phyloP scores from a whole-genome alignment of 768 basidiomycete genomes.

The Lactarius vividus region DNA sequence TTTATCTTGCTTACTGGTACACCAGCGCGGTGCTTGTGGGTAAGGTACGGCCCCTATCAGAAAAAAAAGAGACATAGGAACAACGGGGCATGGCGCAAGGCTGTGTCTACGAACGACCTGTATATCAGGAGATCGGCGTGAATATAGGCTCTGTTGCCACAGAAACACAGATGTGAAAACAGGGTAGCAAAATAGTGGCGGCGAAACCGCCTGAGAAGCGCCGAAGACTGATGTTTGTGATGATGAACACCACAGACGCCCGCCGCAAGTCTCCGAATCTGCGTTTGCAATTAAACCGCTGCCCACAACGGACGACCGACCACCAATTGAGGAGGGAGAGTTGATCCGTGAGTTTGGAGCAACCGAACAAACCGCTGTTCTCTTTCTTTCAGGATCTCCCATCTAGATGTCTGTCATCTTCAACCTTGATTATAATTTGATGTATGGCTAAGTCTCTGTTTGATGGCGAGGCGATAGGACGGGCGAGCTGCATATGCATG shows the following conservation, averaged over 20 bases:
- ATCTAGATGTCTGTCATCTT: neutral
- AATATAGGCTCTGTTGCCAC: conserved; percentile 13
- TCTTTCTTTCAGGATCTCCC: neutral
- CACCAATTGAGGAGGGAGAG: neutral
- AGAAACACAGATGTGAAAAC: neutral
- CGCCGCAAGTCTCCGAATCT: neutral
- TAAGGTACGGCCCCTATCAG: conserved; percentile 10
- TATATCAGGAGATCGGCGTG: conserved; percentile 2
- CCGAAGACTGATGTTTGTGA: neutral
- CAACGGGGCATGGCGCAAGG: neutral
- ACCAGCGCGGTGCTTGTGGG: neutral
- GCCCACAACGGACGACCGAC: neutral
- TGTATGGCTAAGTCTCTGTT: neutral
- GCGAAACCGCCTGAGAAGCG: neutral
- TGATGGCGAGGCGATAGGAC: neutral
- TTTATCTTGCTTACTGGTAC: neutral
- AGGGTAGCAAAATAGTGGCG: neutral
- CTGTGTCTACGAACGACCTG: neutral
- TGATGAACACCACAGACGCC: neutral
- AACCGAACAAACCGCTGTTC: neutral
- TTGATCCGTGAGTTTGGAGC: neutral
- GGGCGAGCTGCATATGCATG: neutral
- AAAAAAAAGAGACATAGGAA: neutral
- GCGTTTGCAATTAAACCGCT: neutral
- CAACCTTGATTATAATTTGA: neutral